Conservation (phyloP, 1,284 basidiomycete genomes). For the Vanrija sp. region DNA sequence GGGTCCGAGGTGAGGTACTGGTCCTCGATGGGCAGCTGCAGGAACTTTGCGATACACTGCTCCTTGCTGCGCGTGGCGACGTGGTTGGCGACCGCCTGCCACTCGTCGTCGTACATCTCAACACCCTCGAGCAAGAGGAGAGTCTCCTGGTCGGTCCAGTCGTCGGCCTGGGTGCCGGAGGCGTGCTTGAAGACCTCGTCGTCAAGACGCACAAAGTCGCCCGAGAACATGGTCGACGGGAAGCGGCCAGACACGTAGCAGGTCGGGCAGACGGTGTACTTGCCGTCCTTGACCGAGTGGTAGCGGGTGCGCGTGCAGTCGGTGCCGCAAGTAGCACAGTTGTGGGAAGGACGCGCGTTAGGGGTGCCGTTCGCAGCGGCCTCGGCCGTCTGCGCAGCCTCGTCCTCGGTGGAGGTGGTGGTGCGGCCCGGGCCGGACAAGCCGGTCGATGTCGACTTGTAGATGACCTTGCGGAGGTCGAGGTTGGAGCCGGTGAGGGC, state of each 20-base stretch:
- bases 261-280: conserved; percentile 79
- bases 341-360: conserved; percentile 55
- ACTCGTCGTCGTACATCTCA: conserved; percentile 98
- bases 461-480: conserved; percentile 78
- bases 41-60: conserved; percentile 92
- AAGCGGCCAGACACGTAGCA: conserved; percentile 97
- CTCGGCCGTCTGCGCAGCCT: conserved; percentile 61
- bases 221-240: conserved; percentile 92
- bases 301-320: conserved; percentile 88
- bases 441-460: conserved; percentile 69
- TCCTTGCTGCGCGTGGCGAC: conserved; percentile 87
- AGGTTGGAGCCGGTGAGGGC: conserved; percentile 50
- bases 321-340: conserved; percentile 90
- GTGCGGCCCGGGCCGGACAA: conserved; percentile 51
- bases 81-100: conserved; percentile 86
- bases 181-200: conserved; percentile 55
- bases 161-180: conserved; percentile 55
- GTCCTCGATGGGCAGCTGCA: conserved; percentile 96
- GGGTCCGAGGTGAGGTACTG: conserved; percentile 59
- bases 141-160: conserved; percentile 91
- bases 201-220: conserved; percentile 92
- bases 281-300: conserved; percentile 87
- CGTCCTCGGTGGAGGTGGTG: conserved; percentile 58
- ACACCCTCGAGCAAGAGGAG: conserved; percentile 86
- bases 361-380: conserved; percentile 56